These are phyloP conservation scores for Ilex asprella DNA, from an alignment of 257 asterid genomes.

Conservation along the genomic window DNA sequence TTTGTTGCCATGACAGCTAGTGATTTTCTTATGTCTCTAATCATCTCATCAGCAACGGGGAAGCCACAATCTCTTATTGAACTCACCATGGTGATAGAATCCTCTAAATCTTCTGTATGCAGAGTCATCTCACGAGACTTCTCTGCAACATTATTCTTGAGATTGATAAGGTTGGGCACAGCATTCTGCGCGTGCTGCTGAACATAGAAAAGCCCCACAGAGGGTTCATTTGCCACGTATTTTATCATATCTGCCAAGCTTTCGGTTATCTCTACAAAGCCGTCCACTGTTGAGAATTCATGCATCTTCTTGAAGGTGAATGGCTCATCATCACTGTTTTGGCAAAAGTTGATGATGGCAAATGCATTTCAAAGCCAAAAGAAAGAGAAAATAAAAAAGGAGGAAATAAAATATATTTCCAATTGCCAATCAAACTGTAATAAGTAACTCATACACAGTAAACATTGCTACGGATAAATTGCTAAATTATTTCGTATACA, in stretches of 20 bases:
- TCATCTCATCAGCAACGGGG: conserved; percentile 73
- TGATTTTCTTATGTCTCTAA: conserved; percentile 55
- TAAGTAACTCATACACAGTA: no score
- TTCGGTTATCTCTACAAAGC: conserved; percentile 80
- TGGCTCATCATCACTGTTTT: conserved; percentile 71
- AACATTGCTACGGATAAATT: no score
- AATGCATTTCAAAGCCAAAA: not conserved
- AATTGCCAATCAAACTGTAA: not conserved
- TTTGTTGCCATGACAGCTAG: conserved; percentile 54
- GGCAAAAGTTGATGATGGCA: conserved; percentile 1
- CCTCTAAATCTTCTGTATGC: conserved; percentile 79
- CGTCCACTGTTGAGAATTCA: conserved; percentile 68
- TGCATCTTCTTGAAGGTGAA: conserved; percentile 73
- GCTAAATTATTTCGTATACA: no score
- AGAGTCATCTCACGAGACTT: conserved; percentile 58
- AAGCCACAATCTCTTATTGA: conserved; percentile 88
- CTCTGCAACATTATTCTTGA: conserved; percentile 49
- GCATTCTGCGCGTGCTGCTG: conserved; percentile 82
- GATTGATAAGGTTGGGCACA: conserved; percentile 60
- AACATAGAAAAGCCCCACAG: conserved; percentile 86
- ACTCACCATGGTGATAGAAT: conserved; percentile 55
- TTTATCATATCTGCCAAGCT: conserved; percentile 73
- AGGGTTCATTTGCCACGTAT: conserved; percentile 92
- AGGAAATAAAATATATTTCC: not conserved
- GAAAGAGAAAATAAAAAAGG: not conserved